These are phyloP conservation scores for Raphanus raphanistrum DNA, from an alignment of 345 rosid genomes.

Conservation along the genomic window DNA sequence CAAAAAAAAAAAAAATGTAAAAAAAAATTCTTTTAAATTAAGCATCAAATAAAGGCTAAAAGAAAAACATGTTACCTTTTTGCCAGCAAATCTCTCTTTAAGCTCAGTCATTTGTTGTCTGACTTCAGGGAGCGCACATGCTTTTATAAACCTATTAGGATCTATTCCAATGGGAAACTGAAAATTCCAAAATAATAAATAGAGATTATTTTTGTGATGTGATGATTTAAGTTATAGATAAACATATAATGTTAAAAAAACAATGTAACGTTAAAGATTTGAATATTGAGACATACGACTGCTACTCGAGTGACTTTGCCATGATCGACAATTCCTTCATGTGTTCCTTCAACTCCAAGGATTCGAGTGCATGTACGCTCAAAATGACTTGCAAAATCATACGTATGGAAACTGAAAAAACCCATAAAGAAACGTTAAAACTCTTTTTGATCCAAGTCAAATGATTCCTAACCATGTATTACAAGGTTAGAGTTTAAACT, in stretches of 20 bases:
- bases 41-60: background rate
- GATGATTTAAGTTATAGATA: background rate
- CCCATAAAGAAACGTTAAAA: background rate
- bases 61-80: slow-evolving; percentile 53
- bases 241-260: background rate
- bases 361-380: slow-evolving; percentile 91
- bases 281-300: slow-evolving; percentile 55
- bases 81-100: slow-evolving; percentile 74
- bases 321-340: slow-evolving; percentile 90
- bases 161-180: slow-evolving; percentile 98
- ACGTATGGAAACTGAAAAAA: slow-evolving; percentile 72
- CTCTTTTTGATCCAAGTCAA: background rate
- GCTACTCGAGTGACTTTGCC: slow-evolving; percentile 88
- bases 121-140: slow-evolving; percentile 58
- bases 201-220: background rate
- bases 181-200: background rate
- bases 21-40: background rate
- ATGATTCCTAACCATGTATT: background rate
- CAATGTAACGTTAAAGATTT: slow-evolving; percentile 11
- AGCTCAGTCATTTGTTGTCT: slow-evolving; percentile 67
- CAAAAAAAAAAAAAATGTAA: background rate
- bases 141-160: slow-evolving; percentile 66
- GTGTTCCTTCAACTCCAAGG: slow-evolving; percentile 93
- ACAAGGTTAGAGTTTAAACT: too few species aligned
- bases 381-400: slow-evolving; percentile 93